These are phyloP conservation scores for Emericellopsis atlantica DNA, from an alignment of 2,329 filamentous ascomycete genomes.

Conservation along the genomic window DNA sequence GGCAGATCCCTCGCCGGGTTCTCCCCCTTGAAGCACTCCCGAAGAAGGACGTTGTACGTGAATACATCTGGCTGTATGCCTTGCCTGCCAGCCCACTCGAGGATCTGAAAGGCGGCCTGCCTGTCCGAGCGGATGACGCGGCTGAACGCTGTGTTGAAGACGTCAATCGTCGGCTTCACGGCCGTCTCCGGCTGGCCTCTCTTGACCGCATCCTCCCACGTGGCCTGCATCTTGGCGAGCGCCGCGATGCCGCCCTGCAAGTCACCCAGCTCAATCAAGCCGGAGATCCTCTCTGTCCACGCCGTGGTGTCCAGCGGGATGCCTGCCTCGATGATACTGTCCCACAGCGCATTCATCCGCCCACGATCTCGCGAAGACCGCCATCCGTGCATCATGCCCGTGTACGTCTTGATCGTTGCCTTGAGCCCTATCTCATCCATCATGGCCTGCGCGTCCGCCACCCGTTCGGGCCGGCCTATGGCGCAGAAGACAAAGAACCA, in stretches of 20 bases:
- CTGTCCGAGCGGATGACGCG: slow-evolving; percentile 42
- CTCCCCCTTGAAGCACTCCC: slow-evolving; percentile 37
- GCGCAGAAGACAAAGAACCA: slow-evolving; percentile 27
- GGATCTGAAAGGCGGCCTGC: slow-evolving; percentile 36
- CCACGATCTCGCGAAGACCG: slow-evolving; percentile 42
- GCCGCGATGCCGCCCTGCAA: slow-evolving; percentile 45
- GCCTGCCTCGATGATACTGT: slow-evolving; percentile 42
- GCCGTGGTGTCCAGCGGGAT: slow-evolving; percentile 48
- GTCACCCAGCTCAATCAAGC: slow-evolving; percentile 44
- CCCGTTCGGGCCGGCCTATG: slow-evolving; percentile 11
- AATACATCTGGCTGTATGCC: slow-evolving; percentile 43
- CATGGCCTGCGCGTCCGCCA: slow-evolving; percentile 24
- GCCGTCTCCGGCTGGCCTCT: slow-evolving; percentile 17
- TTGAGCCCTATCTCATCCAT: slow-evolving; percentile 35
- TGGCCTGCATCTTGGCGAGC: slow-evolving; percentile 50
- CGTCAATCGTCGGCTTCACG: slow-evolving; percentile 47
- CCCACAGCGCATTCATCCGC: slow-evolving; percentile 57
- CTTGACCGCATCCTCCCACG: slow-evolving; percentile 36
- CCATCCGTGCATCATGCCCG: slow-evolving; percentile 61
- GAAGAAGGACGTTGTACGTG: slow-evolving; percentile 59
- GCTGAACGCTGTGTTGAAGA: slow-evolving; percentile 59
- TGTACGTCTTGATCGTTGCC: slow-evolving; percentile 57
- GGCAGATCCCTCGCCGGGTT: slow-evolving; percentile 14
- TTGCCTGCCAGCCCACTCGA: slow-evolving; percentile 45
- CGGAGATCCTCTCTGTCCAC: slow-evolving; percentile 61